Conservation (phyloP, 139 green algal genomes). For the Raphidocelis subcapitata region DNA sequence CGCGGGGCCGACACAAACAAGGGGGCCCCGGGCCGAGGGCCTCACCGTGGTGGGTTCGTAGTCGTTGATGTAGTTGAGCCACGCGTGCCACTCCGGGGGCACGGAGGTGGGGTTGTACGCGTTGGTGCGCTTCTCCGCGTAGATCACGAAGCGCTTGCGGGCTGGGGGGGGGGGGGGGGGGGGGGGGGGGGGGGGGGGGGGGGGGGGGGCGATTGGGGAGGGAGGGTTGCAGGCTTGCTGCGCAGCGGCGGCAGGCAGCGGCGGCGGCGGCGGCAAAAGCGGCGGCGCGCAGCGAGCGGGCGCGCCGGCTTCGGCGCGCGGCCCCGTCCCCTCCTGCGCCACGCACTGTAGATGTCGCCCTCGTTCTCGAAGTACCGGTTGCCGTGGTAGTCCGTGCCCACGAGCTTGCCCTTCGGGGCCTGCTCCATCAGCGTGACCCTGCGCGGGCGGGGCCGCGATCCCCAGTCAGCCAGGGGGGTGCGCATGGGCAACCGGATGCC, state of each 20-base stretch:
- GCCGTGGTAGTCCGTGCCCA: constrained; percentile 42
- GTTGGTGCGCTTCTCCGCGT: constrained; percentile 23
- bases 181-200: background rate
- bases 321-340: no score
- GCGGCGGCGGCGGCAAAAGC: background rate
- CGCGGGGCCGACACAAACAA: constrained; percentile 21
- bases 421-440: constrained; percentile 40
- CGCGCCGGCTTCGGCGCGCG: background rate
- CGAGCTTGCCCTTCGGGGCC: constrained; percentile 29
- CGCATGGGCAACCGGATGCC: no score
- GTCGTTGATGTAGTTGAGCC: constrained; percentile 63
- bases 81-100: constrained; percentile 58
- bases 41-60: constrained; percentile 23
- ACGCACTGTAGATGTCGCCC: constrained; percentile 28
- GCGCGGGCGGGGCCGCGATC: background rate
- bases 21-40: constrained; percentile 12
- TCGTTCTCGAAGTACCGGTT: constrained; percentile 60
- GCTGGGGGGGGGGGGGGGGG: constrained; percentile 3
- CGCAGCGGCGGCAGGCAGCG: background rate
- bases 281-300: background rate
- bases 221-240: no score
- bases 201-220: background rate
- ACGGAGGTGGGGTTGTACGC: constrained; percentile 45
- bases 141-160: constrained; percentile 54
- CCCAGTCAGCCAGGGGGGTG: no score